Conservation (phyloP, 2,329 filamentous ascomycete species). For the Lecanicillium sp. region DNA sequence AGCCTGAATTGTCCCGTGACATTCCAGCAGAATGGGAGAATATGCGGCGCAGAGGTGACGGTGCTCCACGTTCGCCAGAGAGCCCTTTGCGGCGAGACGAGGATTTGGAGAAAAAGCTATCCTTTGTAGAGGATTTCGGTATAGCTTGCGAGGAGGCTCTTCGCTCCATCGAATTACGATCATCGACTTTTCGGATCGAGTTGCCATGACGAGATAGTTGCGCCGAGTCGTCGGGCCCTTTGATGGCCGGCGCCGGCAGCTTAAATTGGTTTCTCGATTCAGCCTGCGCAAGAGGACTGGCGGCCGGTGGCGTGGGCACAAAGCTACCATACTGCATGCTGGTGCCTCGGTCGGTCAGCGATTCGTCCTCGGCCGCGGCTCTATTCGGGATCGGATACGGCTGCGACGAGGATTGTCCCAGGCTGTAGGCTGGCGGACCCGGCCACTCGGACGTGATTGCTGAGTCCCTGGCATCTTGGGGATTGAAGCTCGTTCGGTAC, state of each 20-base stretch:
- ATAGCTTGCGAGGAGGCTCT: neutral
- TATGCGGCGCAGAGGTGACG: slow-evolving; percentile 25
- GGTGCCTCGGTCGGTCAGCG: slow-evolving; percentile 29
- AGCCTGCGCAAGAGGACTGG: slow-evolving; percentile 15
- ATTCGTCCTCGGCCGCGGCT: slow-evolving; percentile 26
- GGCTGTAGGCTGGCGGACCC: slow-evolving; percentile 5
- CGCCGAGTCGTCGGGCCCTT: slow-evolving; percentile 18
- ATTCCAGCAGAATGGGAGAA: slow-evolving; percentile 22
- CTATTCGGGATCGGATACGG: neutral
- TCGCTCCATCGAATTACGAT: no score
- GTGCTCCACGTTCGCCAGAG: slow-evolving; percentile 13
- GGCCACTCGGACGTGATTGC: no score
- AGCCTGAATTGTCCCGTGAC: slow-evolving; percentile 19
- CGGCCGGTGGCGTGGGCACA: slow-evolving; percentile 29
- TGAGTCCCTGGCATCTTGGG: slow-evolving; percentile 3
- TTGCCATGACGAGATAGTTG: neutral
- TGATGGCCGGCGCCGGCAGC: slow-evolving; percentile 46
- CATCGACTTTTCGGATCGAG: no score
- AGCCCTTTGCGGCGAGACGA: slow-evolving; percentile 3
- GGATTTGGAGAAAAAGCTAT: neutral
- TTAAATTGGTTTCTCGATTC: slow-evolving; percentile 32
- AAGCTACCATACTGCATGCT: slow-evolving; percentile 47
- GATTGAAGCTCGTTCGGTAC: slow-evolving; percentile 5
- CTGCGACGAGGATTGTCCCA: slow-evolving; percentile 1
- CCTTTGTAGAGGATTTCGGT: neutral